Percentiles rank a stretch among this genome's conserved stretches.
Conservation (phyloP, 116 monocot genomes). For the Trichopus zeylanicus region DNA sequence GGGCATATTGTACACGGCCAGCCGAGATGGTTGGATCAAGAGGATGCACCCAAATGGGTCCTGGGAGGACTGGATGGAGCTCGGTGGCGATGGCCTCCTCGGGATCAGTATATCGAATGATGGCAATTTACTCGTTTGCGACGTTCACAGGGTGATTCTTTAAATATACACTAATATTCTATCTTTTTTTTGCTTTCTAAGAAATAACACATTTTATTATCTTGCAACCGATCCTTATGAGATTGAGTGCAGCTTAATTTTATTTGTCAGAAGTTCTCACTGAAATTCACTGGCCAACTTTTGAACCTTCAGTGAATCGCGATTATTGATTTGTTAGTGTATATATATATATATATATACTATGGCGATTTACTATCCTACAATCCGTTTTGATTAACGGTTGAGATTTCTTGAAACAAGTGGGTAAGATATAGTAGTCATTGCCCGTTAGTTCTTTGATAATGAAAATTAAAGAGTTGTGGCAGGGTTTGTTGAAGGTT, state of each 20-base stretch:
- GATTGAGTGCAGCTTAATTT: no score
- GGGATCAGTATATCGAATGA: slow-evolving; percentile 24
- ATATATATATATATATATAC: not conserved
- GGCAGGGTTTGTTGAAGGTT: slow-evolving; percentile 46
- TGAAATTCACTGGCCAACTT: no score
- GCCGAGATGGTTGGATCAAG: slow-evolving; percentile 68
- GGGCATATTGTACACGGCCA: slow-evolving; percentile 43
- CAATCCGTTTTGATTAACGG: no score
- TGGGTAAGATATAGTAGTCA: not conserved
- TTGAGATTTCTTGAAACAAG: not conserved
- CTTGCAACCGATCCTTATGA: not conserved
- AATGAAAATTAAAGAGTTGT: not conserved
- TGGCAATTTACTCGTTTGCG: slow-evolving; percentile 43
- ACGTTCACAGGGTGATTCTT: slow-evolving; percentile 23
- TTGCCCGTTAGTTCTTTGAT: no score
- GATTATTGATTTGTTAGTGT: not conserved
- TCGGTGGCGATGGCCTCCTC: slow-evolving; percentile 35
- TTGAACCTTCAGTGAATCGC: no score
- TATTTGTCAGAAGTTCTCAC: no score
- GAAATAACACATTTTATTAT: no score
- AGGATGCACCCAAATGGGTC: slow-evolving; percentile 41
- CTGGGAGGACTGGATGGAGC: slow-evolving; percentile 47
- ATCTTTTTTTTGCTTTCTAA: no score
- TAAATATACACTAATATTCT: not conserved
- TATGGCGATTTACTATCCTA: no score